phyloP scores from a whole-genome alignment of 495 filamentous ascomycete species.

The Neurospora sublineolata region DNA sequence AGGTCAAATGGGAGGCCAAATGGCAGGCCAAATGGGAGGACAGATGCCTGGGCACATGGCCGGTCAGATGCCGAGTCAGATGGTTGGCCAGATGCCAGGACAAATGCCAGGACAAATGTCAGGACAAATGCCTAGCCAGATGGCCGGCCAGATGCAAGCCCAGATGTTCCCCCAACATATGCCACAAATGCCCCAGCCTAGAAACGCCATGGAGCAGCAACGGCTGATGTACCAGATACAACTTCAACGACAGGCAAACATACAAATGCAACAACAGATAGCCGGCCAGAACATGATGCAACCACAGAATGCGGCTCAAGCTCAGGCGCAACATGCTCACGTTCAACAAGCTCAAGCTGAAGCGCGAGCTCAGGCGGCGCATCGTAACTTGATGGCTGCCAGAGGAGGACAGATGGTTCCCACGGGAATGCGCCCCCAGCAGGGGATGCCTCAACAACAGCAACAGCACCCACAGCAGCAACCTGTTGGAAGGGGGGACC shows the following conservation, averaged over 20 bases:
- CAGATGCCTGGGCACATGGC: slow-evolving; percentile 22
- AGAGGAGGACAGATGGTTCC: slow-evolving; percentile 38
- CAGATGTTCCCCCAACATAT: slow-evolving; percentile 41
- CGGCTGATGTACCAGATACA: slow-evolving; percentile 55
- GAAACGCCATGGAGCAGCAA: slow-evolving; percentile 42
- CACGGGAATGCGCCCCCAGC: slow-evolving; percentile 30
- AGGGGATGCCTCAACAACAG: slow-evolving; percentile 13
- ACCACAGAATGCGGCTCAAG: slow-evolving; percentile 5
- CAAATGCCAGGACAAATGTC: slow-evolving; percentile 17
- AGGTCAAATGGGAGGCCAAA: slow-evolving; percentile 23
- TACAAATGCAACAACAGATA: slow-evolving; percentile 37
- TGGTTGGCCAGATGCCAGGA: slow-evolving; percentile 19
- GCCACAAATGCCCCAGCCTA: slow-evolving; percentile 45
- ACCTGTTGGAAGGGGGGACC: slow-evolving; percentile 23
- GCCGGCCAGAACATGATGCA: slow-evolving; percentile 30
- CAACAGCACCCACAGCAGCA: slow-evolving; percentile 13
- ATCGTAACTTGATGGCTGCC: slow-evolving; percentile 37
- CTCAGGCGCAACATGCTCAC: slow-evolving; percentile 7
- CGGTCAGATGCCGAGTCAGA: slow-evolving; percentile 21
- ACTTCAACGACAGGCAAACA: slow-evolving; percentile 54
- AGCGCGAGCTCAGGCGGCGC: slow-evolving; percentile 30
- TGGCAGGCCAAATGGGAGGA: slow-evolving; percentile 23
- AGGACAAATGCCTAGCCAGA: slow-evolving; percentile 11
- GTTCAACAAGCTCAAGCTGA: slow-evolving; percentile 12
- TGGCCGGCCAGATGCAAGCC: slow-evolving; percentile 20